A percentile compares a stretch with the other conserved stretches of the same genome.
phyloP scores from a whole-genome alignment of 352 stramenopile genomes.

The Globisporangium irregulare region DNA sequence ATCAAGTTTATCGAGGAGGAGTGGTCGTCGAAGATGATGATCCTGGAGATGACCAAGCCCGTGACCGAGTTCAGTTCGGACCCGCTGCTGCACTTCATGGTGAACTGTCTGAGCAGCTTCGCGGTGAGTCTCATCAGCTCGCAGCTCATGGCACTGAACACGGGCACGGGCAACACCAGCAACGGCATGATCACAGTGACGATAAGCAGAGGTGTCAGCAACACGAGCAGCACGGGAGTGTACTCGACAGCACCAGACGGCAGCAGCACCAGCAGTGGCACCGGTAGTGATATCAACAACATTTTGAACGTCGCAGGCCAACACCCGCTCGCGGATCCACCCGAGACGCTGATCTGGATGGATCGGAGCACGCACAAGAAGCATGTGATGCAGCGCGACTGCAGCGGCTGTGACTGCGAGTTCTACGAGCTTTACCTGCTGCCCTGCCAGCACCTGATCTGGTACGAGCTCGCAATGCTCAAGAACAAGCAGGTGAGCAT shows the following conservation, averaged over 20 bases:
- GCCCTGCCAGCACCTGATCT: slow-evolving; percentile 71
- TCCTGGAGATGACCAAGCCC: slow-evolving; percentile 71
- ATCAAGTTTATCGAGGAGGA: slow-evolving; percentile 69
- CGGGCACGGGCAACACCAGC: slow-evolving; percentile 8
- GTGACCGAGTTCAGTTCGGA: slow-evolving; percentile 56
- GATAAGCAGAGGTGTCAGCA: slow-evolving; percentile 12
- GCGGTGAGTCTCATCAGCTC: slow-evolving; percentile 55
- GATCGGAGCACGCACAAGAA: slow-evolving; percentile 53
- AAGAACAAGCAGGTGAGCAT: slow-evolving; percentile 66
- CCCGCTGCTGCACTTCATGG: slow-evolving; percentile 57
- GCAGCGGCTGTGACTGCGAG: slow-evolving; percentile 59
- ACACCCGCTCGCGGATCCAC: slow-evolving; percentile 1
- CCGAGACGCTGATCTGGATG: slow-evolving; percentile 45
- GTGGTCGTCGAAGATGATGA: slow-evolving; percentile 70
- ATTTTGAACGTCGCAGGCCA: slow-evolving; percentile 15
- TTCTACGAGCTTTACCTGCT: slow-evolving; percentile 67
- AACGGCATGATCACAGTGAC: slow-evolving; percentile 30
- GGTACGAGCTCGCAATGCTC: slow-evolving; percentile 64
- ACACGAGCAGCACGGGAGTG: background rate
- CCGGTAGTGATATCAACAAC: background rate
- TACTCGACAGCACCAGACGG: background rate
- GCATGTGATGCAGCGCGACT: slow-evolving; percentile 56
- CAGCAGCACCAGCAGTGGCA: background rate
- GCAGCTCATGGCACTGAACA: slow-evolving; percentile 53
- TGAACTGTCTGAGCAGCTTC: slow-evolving; percentile 73